Percentiles rank a stretch among this genome's conserved stretches.
phyloP scores from a whole-genome alignment of 495 filamentous ascomycete species.

The Aspergillus leporis region DNA sequence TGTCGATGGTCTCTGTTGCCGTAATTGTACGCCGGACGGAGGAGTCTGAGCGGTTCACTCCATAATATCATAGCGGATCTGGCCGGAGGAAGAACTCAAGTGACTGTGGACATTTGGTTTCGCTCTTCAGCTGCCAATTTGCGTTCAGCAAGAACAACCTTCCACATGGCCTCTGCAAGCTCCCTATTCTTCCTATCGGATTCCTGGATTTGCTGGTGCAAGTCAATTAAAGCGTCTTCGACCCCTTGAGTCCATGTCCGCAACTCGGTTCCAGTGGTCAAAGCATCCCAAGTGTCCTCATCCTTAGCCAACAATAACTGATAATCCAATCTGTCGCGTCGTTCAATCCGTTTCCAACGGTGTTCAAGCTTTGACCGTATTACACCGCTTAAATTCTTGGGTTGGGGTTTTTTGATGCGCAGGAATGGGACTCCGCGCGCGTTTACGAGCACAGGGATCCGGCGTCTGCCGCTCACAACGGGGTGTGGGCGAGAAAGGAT shows the following conservation, averaged over 20 bases:
- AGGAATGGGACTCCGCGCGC: constrained; percentile 67
- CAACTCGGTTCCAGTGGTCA: constrained; percentile 28
- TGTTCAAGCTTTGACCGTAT: constrained; percentile 53
- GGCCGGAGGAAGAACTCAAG: background rate
- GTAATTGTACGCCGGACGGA: background rate
- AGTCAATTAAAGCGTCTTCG: constrained; percentile 18
- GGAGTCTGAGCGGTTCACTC: background rate
- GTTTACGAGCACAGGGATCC: constrained; percentile 59
- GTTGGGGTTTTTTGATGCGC: constrained; percentile 69
- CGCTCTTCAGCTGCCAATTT: constrained; percentile 37
- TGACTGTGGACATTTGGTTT: constrained; percentile 16
- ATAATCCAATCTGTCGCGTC: constrained; percentile 31
- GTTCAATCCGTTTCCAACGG: constrained; percentile 36
- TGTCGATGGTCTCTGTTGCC: background rate
- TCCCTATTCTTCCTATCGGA: constrained; percentile 29
- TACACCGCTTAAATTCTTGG: constrained; percentile 54
- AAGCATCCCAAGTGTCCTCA: constrained; percentile 61
- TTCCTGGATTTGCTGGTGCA: constrained; percentile 23
- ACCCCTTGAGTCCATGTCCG: constrained; percentile 28
- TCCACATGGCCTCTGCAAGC: constrained; percentile 43
- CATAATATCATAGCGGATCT: background rate
- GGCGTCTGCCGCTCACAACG: constrained; percentile 52
- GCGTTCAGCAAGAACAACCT: constrained; percentile 43
- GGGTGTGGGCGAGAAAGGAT: constrained; percentile 48
- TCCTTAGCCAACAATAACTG: constrained; percentile 44